Base-by-base conservation (phyloP, 202 grass and related monocot genomes). In the Digitaria exilis region DNA sequence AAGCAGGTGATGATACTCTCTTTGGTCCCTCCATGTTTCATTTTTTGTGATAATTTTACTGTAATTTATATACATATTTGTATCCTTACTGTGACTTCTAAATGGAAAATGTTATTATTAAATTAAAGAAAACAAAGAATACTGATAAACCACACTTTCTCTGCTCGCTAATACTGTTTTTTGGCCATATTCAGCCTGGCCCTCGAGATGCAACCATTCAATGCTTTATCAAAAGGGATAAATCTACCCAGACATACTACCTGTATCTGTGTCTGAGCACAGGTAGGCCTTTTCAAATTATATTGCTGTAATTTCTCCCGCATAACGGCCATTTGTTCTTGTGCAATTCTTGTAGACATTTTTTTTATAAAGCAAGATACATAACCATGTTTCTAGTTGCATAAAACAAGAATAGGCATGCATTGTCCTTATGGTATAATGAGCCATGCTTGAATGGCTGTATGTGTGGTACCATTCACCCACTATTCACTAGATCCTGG, bases 171-270 rank as follows among this genome's bases (percentile, higher is more conserved):
- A 86, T 85, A 82, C 57, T 51, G n/a, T 87, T 83, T 65, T 8
- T 60, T 79, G 21, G 10, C 59, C 34, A 43, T 76, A 37, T 81
- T 60, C 85, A 98, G 96, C 96, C 96, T 88, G 96, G 96, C 24
- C 89, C 88, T 48, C 87, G 87, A 51, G 91, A 98, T 72, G 92
- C 89, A 73, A 86, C 84, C 56, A 95, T 95, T 67, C 95, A 98
- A 62, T 98, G 95, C 76, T 98, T 93, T 75, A 98, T 98, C 78
- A 98, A 93, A 86, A 90, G 95, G 82, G 92, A 98, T 77, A 98
- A 98, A 92, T 93, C 92, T 72, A 95, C 94, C 69, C 86, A 95
- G 85, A 98, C 87, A 50, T 98, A 98, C 90, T 87, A 83, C 84
- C 65, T 98, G 58, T 93, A 95, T 90, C 77, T 98, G 57, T 98